phyloP scores from a whole-genome alignment of 2,329 filamentous ascomycete species.

The Phialophora expanda region DNA sequence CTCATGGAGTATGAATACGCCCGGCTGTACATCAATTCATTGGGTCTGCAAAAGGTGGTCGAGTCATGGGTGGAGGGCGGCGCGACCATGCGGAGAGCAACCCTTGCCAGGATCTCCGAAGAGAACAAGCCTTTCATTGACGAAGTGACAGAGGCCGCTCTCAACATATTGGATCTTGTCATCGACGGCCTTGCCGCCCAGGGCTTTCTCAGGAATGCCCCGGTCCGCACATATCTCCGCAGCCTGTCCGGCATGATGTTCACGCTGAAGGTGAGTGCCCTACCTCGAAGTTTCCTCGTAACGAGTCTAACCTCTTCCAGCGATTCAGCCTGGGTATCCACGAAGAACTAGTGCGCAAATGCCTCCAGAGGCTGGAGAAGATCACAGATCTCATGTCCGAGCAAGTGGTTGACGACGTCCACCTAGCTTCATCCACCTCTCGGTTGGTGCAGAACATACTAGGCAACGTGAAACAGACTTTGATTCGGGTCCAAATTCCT shows the following conservation, averaged over 20 bases:
- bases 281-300: neutral
- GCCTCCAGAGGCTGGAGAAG: slow-evolving; percentile 62
- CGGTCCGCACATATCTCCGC: slow-evolving; percentile 68
- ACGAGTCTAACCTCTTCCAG: slow-evolving; percentile 41
- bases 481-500: slow-evolving; percentile 39
- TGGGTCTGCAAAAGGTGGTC: slow-evolving; percentile 92
- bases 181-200: slow-evolving; percentile 64
- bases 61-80: slow-evolving; percentile 55
- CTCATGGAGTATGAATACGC: slow-evolving; percentile 82
- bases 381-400: slow-evolving; percentile 64
- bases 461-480: slow-evolving; percentile 36
- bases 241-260: slow-evolving; percentile 70
- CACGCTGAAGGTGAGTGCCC: slow-evolving; percentile 60
- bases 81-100: slow-evolving; percentile 33
- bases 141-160: slow-evolving; percentile 66
- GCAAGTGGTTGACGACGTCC: slow-evolving; percentile 69
- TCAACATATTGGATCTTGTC: slow-evolving; percentile 64
- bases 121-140: slow-evolving; percentile 67
- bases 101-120: slow-evolving; percentile 33
- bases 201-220: slow-evolving; percentile 65
- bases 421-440: slow-evolving; percentile 67
- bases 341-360: slow-evolving; percentile 65
- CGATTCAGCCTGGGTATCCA: slow-evolving; percentile 68
- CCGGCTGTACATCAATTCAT: slow-evolving; percentile 83
- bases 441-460: slow-evolving; percentile 64